These are phyloP conservation scores for Coffea humblotiana DNA, from an alignment of 305 asterid species.

Conservation along the genomic window DNA sequence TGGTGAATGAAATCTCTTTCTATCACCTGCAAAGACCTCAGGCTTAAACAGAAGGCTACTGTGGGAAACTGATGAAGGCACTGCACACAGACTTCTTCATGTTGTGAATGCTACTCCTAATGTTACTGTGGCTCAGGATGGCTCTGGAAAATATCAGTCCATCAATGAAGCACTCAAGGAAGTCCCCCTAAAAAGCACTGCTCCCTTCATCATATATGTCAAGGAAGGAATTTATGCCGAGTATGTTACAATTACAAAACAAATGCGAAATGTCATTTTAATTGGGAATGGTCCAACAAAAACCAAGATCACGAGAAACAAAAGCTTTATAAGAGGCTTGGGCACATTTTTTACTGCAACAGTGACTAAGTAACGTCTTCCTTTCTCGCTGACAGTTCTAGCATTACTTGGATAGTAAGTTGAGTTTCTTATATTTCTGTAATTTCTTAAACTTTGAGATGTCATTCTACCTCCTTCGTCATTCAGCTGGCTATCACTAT, in stretches of 20 bases:
- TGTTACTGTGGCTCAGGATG: constrained; percentile 62
- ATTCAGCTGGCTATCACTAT: background rate
- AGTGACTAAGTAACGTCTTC: constrained; percentile 39
- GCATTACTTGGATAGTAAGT: background rate
- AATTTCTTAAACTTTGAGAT: background rate
- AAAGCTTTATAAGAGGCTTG: constrained; percentile 45
- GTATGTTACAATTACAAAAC: constrained; percentile 41
- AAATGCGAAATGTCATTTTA: constrained; percentile 41
- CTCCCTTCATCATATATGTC: constrained; percentile 40
- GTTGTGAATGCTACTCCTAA: constrained; percentile 14
- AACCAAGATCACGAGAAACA: constrained; percentile 61
- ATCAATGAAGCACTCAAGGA: constrained; percentile 44
- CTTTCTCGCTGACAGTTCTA: background rate
- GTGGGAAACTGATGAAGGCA: constrained; percentile 20
- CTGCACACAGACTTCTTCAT: constrained; percentile 37
- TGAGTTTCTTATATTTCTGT: background rate
- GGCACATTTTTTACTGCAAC: constrained; percentile 55
- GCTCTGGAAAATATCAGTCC: constrained; percentile 57
- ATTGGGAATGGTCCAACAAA: constrained; percentile 73
- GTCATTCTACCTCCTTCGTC: background rate
- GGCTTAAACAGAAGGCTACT: constrained; percentile 38
- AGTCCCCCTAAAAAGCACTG: constrained; percentile 33
- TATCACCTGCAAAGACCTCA: constrained; percentile 34
- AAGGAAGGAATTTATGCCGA: constrained; percentile 71
- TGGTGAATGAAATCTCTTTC: constrained; percentile 47